Evolutionary conservation across 1,284 basidiomycete genomes (phyloP), one percentile per base, ranked within the genome.

Genomic region (Cryptococcus sp.): DNA sequence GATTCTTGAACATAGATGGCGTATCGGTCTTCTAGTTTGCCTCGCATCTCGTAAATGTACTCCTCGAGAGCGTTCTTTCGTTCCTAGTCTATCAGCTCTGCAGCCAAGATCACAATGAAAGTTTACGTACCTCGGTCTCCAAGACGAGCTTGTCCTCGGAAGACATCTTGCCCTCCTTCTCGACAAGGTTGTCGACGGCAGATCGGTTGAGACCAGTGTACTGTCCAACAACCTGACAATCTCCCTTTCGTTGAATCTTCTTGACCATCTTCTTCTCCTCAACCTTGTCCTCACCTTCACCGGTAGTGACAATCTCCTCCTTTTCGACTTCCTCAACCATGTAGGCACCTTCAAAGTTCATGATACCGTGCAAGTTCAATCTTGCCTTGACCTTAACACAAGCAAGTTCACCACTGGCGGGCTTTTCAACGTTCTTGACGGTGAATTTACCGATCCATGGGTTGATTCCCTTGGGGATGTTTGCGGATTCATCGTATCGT

Each of bases 21-120:
- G 68, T 86, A 93, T 49, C 86, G 83, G 54, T 87, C 87, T 34
- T 96, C 91, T 55, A 97, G 83, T 78, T 94, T 96, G 75, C 83
- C 80, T 49, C 91, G 87, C 64, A 82, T 90, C 74, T 97, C 91
- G 78, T 96, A 96, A 59, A 96, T 86, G 79, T 93, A 96, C 78
- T 96, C 92, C 78, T 97, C 92, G 22, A 97, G 84, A 14, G 91
- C 91, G 73, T 97, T 96, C 80, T 94, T 97, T 73, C 88, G 85
- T 76, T 96, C 88, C 88, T 91, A 46, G 11, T n/a, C n/a, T 14
- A 7, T 18, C 4, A 46, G 11, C 25, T 16, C 16, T 18, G 10
- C n/a, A 23, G n/a, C 18, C 16, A 32, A 14, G 5, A 39, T 51
- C 18, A 10, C 44, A 2, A 46, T 24, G 32, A 47, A 46, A 40